Base-by-base conservation (phyloP, 495 filamentous ascomycete species). In the Hypoxylon crocopeplum region DNA sequence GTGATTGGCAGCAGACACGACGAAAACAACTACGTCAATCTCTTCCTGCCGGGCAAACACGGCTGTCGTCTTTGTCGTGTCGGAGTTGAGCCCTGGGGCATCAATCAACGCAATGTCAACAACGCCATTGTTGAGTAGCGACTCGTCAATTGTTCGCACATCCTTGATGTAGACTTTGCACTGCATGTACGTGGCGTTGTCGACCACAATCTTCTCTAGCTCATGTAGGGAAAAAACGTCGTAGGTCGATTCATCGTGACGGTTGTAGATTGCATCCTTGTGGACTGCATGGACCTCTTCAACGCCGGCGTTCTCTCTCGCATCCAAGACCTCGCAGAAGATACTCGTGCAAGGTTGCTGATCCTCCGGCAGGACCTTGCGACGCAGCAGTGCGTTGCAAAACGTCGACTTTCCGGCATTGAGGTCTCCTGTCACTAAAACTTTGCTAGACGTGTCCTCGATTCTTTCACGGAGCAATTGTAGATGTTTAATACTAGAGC, bases 321-420 rank as follows among this genome's bases (percentile, higher is more conserved):
- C 88, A 75, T 98, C 92, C 34, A 98, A 78, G 2, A 98, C 94
- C 70, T 98, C 94, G 69, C 95, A 98, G 76, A 98, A 98, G 49
- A 98, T 96, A 72, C 89, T 94, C 4, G 94, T 98, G 75, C 95
- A 98, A n/a, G 94, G 94, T 66, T 97, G 94, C 70, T 98, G 92
- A 61, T 98, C 95, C 75, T 97, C 94, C 3, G 94, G 94, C 12
- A 98, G 77, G 12, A 98, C 82, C 74, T 97, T 97, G 52, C 92
- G 87, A 36, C 94, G 87, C 30, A 98, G 76, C 17, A 98, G 76
- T 7, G 94, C 95, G 74, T 98, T 98, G 77, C 94, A 98, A 63
- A 98, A 98, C 4, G 94, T 98, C 8, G 94, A 98, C 69, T 98
- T 98, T 66, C 94, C 94, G 11, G 94, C 93, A 70, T 98, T 98